Evolutionary conservation across 805 yeast genomes (phyloP).

Genomic region (Candida germanica): DNA sequence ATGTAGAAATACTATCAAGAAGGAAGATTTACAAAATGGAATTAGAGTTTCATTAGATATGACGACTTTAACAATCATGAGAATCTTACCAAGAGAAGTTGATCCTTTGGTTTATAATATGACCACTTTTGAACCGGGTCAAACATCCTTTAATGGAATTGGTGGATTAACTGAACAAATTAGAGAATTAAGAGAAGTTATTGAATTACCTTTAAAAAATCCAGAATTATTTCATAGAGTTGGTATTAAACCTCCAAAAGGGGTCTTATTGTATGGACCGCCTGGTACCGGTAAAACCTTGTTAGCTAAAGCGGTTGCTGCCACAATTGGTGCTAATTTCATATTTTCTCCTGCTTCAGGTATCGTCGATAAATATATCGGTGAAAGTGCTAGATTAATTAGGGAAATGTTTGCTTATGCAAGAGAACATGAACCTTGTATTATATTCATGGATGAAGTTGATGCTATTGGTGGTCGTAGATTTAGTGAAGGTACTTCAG

Average conservation of each 20-base stretch:
- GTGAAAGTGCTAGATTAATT: slow-evolving; percentile 93
- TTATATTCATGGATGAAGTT: slow-evolving; percentile 96
- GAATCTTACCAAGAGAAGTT: slow-evolving; percentile 95
- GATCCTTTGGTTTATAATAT: slow-evolving; percentile 97
- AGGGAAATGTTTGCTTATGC: slow-evolving; percentile 99
- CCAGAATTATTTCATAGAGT: slow-evolving; percentile 95
- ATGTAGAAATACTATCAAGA: slow-evolving; percentile 88
- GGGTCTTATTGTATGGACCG: slow-evolving; percentile 94
- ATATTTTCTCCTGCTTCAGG: slow-evolving; percentile 98
- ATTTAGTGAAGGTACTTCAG: slow-evolving; percentile 96
- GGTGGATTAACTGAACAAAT: slow-evolving; percentile 97
- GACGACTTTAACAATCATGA: slow-evolving; percentile 97
- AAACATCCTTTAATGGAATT: slow-evolving; percentile 87
- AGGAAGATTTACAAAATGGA: slow-evolving; percentile 82
- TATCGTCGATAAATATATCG: slow-evolving; percentile 95
- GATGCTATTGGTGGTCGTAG: slow-evolving; percentile 99
- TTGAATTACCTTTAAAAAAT: slow-evolving; percentile 93
- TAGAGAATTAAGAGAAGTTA: slow-evolving; percentile 94
- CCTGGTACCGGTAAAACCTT: slow-evolving; percentile 98
- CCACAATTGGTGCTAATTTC: slow-evolving; percentile 96
- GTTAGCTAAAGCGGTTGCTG: slow-evolving; percentile 96
- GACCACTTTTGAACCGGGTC: slow-evolving; percentile 98
- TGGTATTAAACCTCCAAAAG: slow-evolving; percentile 98
- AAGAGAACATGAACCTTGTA: slow-evolving; percentile 96
- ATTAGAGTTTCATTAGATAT: slow-evolving; percentile 95